Evolutionary conservation across 345 rosid genomes (phyloP).

Genomic region (Sisymbrium irio): DNA sequence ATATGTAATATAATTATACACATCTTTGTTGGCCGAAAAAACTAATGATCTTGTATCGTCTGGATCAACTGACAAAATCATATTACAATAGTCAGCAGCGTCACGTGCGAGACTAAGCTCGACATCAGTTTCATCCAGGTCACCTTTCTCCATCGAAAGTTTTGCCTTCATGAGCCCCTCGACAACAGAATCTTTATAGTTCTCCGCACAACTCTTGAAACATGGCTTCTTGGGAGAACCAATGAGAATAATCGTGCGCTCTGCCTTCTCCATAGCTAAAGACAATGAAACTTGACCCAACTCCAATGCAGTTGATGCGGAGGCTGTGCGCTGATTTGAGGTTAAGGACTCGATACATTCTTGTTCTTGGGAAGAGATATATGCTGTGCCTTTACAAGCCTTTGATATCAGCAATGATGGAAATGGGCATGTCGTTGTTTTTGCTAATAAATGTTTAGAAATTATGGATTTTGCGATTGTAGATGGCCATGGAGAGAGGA

Average conservation of each 20-base stretch:
- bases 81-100: conserved; percentile 28
- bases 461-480: background rate
- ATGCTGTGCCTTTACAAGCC: conserved; percentile 32
- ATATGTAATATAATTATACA: conserved; percentile 28
- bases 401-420: conserved; percentile 19
- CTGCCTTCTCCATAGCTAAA: conserved; percentile 20
- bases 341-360: conserved; percentile 11
- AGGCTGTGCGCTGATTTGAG: conserved; percentile 1
- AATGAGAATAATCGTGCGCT: conserved; percentile 1
- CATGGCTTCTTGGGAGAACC: conserved; percentile 33
- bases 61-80: conserved; percentile 33
- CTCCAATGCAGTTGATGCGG: conserved; percentile 12
- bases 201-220: conserved; percentile 35
- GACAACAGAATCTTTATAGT: conserved; percentile 12
- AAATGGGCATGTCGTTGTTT: conserved; percentile 24
- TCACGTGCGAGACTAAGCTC: conserved; percentile 28
- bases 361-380: conserved; percentile 23
- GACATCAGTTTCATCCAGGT: conserved; percentile 21
- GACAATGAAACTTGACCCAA: conserved; percentile 7
- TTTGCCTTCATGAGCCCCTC: conserved; percentile 24
- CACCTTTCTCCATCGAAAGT: conserved; percentile 2
- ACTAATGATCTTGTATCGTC: conserved; percentile 20
- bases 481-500: conserved; percentile 10
- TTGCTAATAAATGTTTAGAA: background rate
- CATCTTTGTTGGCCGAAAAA: conserved; percentile 21